These are phyloP conservation scores for Pisolithus thermaeus DNA, from an alignment of 1,284 basidiomycete species.

Conservation along the genomic window DNA sequence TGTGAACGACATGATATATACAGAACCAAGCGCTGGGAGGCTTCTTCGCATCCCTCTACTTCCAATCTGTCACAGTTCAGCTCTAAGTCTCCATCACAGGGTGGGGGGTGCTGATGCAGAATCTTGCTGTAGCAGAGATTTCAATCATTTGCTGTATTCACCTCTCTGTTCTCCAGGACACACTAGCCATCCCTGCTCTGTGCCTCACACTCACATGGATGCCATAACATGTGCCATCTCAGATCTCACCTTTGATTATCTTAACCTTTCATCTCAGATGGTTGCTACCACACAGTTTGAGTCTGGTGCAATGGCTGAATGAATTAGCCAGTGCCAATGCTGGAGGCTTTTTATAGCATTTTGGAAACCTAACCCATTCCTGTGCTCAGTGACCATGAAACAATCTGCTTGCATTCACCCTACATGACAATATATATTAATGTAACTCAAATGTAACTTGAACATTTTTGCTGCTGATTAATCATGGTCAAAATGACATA, in stretches of 20 bases:
- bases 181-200: constrained; percentile 9
- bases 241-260: constrained; percentile 9
- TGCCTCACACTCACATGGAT: constrained; percentile 45
- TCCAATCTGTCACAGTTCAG: constrained; percentile 19
- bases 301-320: constrained; percentile 68
- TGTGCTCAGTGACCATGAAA: no score
- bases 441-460: no score
- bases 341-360: no score
- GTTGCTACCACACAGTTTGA: constrained; percentile 40
- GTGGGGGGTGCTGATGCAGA: constrained; percentile 12
- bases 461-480: no score
- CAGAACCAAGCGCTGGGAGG: constrained; percentile 58
- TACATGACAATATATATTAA: no score
- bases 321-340: constrained; percentile 73
- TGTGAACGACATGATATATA: constrained; percentile 54
- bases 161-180: constrained; percentile 21
- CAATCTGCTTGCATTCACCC: no score
- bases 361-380: no score
- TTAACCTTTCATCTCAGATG: constrained; percentile 12
- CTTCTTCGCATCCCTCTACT: constrained; percentile 15
- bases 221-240: constrained; percentile 55
- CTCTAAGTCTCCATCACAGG: constrained; percentile 13
- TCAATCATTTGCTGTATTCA: constrained; percentile 12
- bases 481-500: no score
- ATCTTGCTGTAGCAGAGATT: constrained; percentile 5